Base-by-base conservation (phyloP, 768 basidiomycete genomes). In the Kwoniella sp. region DNA sequence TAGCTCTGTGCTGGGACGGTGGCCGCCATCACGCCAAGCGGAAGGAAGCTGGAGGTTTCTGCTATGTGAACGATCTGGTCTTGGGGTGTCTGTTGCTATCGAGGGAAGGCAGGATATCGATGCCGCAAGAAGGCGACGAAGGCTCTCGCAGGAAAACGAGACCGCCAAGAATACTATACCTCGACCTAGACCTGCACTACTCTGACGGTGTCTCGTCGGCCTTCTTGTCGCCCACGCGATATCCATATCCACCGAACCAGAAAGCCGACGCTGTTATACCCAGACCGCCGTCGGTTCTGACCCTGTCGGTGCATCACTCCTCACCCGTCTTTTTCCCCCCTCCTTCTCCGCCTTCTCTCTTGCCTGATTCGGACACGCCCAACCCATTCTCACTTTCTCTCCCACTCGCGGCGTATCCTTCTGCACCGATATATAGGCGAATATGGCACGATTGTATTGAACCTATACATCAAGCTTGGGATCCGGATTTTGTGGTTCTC, bases 121-220 rank as follows among this genome's bases (percentile, higher is more conserved):
- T 48, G n/a, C 34, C 29, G 22, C 25, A 55, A 23, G 41, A 50
- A 2, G 60, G 34, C 22, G 22, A 37, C 30, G 54, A 55, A 20
- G 13, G 2, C 5, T 34, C 55, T 65, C 30, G 76, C 81, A 60
- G 85, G 84, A 58, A 54, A 5, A 64, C 59, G 20, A 48, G 74
- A 70, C 67, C 55, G 15, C 66, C 79, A 0, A 86, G 90, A 1
- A 84, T 93, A 12, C 87, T 97, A 86, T 96, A 96, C 81, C 84
- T 98, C 55, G 94, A 97, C 75, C 82, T 97, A 9, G 94, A 97
- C 77, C 83, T 96, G 2, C 94, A 97, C 78, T 93, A 91, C 72
- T 90, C 90, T 3, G 93, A 96, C 73, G 92, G 87, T 0, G 92
- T 94, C 51, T 89, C 90, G 0, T 85, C 89, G 41, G 91, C 92